A percentile compares a stretch with the other conserved stretches of the same genome.
Conservation (phyloP, 768 basidiomycete species). For the Mycena crocata region DNA sequence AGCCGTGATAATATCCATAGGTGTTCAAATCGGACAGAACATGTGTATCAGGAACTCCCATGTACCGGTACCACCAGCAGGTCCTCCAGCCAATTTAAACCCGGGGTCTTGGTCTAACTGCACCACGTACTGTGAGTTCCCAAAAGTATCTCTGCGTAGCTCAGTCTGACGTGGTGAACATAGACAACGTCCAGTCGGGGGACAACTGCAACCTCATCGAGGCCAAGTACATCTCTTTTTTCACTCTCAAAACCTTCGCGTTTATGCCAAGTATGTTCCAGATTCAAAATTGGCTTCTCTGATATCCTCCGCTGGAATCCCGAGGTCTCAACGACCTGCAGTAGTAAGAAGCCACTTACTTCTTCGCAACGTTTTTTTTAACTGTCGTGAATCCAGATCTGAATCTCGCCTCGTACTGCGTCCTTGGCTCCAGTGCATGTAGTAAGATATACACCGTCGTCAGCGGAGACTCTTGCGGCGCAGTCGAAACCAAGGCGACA, state of each 20-base stretch:
- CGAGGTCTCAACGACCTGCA: conserved; percentile 16
- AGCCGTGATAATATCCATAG: not conserved
- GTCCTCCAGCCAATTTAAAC: conserved; percentile 22
- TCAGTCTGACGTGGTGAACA: not conserved
- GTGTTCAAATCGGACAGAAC: conserved; percentile 18
- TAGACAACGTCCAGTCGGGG: conserved; percentile 19
- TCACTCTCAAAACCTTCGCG: not conserved
- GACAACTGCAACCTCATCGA: conserved; percentile 24
- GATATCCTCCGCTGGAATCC: conserved; percentile 23
- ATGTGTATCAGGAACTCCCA: conserved; percentile 16
- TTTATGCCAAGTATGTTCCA: not conserved
- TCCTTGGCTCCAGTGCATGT: conserved; percentile 4
- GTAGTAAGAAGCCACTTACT: not conserved
- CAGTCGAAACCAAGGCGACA: not conserved
- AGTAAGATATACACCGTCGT: conserved; percentile 11
- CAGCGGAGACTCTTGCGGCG: conserved; percentile 11
- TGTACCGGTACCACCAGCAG: not conserved
- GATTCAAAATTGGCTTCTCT: conserved; percentile 19
- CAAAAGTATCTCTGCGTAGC: not conserved
- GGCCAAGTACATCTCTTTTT: not conserved
- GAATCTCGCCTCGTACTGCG: not conserved
- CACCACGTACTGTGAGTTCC: conserved; percentile 13
- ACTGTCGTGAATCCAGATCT: not conserved
- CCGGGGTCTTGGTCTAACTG: conserved; percentile 21
- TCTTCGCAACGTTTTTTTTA: not conserved